Base-by-base conservation (phyloP, 805 yeast genomes). In the Kuraishia piskuri region DNA sequence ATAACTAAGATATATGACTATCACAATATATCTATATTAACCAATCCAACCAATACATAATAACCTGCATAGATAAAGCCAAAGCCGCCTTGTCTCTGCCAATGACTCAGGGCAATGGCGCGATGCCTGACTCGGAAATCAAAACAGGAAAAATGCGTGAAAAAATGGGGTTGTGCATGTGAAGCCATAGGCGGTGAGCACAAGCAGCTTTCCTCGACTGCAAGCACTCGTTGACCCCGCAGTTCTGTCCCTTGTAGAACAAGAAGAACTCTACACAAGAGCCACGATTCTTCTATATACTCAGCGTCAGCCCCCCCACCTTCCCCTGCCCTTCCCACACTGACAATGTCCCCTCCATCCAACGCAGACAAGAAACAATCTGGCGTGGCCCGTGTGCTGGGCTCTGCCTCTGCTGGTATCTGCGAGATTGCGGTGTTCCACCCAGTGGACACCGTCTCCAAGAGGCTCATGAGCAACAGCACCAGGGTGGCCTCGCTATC, bases 381-480 rank as follows among this genome's bases (percentile, higher is more conserved):
- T 50, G 98, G 89, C 53, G 60, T 76, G 49, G 96, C 99, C 63
- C 83, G 98, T 71, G 85, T 92, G 47, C 77, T 94, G 49, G 99
- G 99, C 49, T 92, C 98, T n/a, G 99, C 98, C 19, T 79, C 96
- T 21, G 99, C 99, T 46, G 99, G 99, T 63, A 88, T 94, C 67
- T 82, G 95, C 65, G 99, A 94, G 73, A 87, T 94, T 61, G 96
- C 87, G 54, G 95, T 94, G 46, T 94, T 94, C 83, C 99, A 94
- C 72, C 99, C 99, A 21, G 96, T 94, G 40, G 99, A 94, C 73
- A 94, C 99, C 51, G 87, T 90, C 66, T 90, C 99, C 60, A 94
- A 94, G 77, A 86, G 99, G 77, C 79, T 88, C 68, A 88, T 88
- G 95, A 82, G 90, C 37, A 88, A 88, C 73, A 84, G 80, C 60